Evolutionary conservation across 177 flowering plant genomes (phyloP), one percentile per base, ranked within the genome.

Genomic region (Vitis hybrid): DNA sequence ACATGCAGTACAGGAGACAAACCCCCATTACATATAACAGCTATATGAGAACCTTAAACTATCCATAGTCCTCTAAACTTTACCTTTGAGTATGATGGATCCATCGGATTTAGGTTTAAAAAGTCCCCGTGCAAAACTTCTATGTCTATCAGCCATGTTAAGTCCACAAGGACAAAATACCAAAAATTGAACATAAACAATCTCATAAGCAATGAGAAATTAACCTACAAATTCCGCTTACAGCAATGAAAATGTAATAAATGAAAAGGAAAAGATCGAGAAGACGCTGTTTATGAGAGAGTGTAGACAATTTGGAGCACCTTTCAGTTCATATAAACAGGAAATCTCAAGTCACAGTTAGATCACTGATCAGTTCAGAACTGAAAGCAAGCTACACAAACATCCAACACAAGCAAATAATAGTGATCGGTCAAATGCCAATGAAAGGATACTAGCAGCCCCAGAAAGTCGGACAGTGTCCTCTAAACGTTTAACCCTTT

Each of bases 391-490:
- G 29, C 2, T 19, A 1, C 61, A 12, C 13, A 16, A 34, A 39
- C n/a, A 55, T 11, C 16, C 8, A 13, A 50, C 50, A 55, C 3
- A 20, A 10, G n/a, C 11, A 57, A 66, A 31, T 12, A 55, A 10
- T 55, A 31, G 67, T 29, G 13, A 6, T 14, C 5, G 3, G 55
- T 20, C 39, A 18, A 60, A 3, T 59, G 19, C 14, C 9, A 19
- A 51, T 50, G 26, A 69, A 85, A 90, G 93, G 97, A 95, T 95
- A 93, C 97, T 96, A 55, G 83, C n/a, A 18, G 99, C 95, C 16
- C 98, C 97, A 73, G 97, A 89, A 9, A 87, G 82, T 61, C 63
- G 80, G 69, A 93, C 68, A 15, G 97, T 93, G 34, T 87, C 80
- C 58, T 85, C 68, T 59, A 93, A 68, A 67, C 83, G 85, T 55